These are phyloP conservation scores for Trebouxiophyceae sp. DNA, from an alignment of 163 green algal species.

Conservation along the genomic window DNA sequence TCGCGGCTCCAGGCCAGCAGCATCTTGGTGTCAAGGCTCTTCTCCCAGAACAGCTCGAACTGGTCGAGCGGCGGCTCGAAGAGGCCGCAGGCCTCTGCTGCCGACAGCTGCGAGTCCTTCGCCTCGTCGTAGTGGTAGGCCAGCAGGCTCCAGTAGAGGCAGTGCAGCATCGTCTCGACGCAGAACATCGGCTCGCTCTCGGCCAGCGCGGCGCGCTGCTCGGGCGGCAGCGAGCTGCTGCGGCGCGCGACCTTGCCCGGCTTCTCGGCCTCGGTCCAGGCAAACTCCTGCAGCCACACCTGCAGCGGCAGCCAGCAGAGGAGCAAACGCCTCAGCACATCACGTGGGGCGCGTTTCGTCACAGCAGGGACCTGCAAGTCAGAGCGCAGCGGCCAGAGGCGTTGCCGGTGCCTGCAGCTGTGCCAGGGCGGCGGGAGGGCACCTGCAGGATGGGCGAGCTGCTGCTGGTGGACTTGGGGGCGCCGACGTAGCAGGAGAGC, in stretches of 20 bases:
- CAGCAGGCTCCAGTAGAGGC: constrained; percentile 28
- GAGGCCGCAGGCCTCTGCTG: constrained; percentile 14
- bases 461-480: constrained; percentile 8
- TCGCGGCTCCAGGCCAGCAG: constrained; percentile 37
- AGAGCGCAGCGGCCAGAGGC: too few species aligned
- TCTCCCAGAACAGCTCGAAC: constrained; percentile 33
- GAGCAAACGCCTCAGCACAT: too few species aligned
- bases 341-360: too few species aligned
- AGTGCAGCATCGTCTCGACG: constrained; percentile 30
- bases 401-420: too few species aligned
- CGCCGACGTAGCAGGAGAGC: constrained; percentile 7
- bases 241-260: constrained; percentile 13
- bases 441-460: constrained; percentile 5
- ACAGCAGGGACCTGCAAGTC: too few species aligned
- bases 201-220: too few species aligned
- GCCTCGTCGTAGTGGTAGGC: constrained; percentile 28
- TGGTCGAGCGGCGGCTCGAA: constrained; percentile 19
- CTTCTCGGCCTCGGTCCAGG: constrained; percentile 38
- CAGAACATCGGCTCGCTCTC: constrained; percentile 41
- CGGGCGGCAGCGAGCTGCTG: not conserved
- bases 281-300: constrained; percentile 44
- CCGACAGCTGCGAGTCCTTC: constrained; percentile 4
- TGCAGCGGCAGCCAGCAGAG: constrained; percentile 1
- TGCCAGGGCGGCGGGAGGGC: too few species aligned
- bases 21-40: constrained; percentile 42